phyloP scores from a whole-genome alignment of 1,139 yeast genomes.

The Pichia terricola region DNA sequence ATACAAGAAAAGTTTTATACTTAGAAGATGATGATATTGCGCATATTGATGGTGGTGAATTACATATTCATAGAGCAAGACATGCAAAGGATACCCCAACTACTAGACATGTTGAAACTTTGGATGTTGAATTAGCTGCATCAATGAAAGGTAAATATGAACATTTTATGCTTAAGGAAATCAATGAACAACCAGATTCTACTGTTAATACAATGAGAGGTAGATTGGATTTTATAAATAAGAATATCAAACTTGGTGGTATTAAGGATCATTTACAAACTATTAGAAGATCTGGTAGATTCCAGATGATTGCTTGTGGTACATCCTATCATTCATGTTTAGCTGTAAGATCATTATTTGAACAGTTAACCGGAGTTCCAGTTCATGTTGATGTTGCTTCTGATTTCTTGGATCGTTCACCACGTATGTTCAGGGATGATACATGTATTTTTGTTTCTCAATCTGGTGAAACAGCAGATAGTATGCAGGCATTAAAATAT shows the following conservation, averaged over 20 bases:
- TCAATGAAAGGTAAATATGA: conserved; percentile 96
- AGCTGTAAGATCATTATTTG: conserved; percentile 93
- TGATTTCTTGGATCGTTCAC: conserved; percentile 88
- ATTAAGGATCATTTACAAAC: conserved; percentile 76
- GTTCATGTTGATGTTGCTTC: conserved; percentile 95
- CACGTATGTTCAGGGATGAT: conserved; percentile 97
- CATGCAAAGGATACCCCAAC: conserved; percentile 87
- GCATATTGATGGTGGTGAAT: conserved; percentile 94
- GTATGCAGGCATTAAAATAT: conserved; percentile 92
- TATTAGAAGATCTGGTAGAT: conserved; percentile 88
- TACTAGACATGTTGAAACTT: conserved; percentile 89
- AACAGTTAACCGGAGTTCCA: conserved; percentile 93
- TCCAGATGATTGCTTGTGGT: conserved; percentile 99
- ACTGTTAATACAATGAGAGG: conserved; percentile 99
- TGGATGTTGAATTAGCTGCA: conserved; percentile 94
- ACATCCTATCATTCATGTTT: conserved; percentile 97
- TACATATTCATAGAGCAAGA: conserved; percentile 95
- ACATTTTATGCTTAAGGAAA: conserved; percentile 98
- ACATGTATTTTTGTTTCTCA: conserved; percentile 97
- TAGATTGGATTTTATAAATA: conserved; percentile 84
- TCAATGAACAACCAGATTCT: conserved; percentile 97
- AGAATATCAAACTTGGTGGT: conserved; percentile 80
- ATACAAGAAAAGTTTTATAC: conserved; percentile 92
- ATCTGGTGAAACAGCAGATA: conserved; percentile 98
- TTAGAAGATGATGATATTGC: conserved; percentile 98